Base-by-base conservation (phyloP, 805 yeast genomes). In the Metschnikowia santaceciliae region DNA sequence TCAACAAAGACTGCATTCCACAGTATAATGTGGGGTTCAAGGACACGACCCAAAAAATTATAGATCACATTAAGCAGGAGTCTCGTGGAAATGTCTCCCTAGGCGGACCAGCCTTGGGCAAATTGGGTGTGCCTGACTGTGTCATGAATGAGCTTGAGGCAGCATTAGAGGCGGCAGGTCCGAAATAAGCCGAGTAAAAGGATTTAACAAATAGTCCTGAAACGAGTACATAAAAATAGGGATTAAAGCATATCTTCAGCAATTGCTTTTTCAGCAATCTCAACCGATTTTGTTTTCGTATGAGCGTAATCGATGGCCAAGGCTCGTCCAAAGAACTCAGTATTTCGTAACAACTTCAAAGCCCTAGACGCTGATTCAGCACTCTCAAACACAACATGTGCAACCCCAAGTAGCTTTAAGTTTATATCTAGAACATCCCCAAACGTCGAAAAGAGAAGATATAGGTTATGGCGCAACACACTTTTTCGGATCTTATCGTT, bases 121-220 rank as follows among this genome's bases (percentile, higher is more conserved):
- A 78, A 1, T 83, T 89, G 7, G 97, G 97, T 1, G 91, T 91
- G 2, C 96, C 96, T 1, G 97, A 91, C 67, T 86, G 91, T 55
- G 84, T 89, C 1, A 66, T 80, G 32, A 82, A 83, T 60, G 79
- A 86, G 3, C 75, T 86, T 48, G 77, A 75, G 45, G 80, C 75
- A 50, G 94, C 91, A 14, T 51, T 58, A 39, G 40, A 23, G 36
- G 39, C 33, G 6, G 39, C 48, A 46, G 42, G 33, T 14, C 30
- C 34, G 33, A 40, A 19, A 11, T 15, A 14, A 26, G 20, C n/a
- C 11, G 14, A 15, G 30, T 13, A 33, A 2, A 33, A 17, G 23
- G 32, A n/a, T 23, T 17, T 11, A 6, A 10, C 4, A 39, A 10
- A 20, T 15, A 4, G 30, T 23, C 32, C 13, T 23, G 32, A 14